Conservation (phyloP, 2,329 filamentous ascomycete genomes). For the Diaporthe sp. region DNA sequence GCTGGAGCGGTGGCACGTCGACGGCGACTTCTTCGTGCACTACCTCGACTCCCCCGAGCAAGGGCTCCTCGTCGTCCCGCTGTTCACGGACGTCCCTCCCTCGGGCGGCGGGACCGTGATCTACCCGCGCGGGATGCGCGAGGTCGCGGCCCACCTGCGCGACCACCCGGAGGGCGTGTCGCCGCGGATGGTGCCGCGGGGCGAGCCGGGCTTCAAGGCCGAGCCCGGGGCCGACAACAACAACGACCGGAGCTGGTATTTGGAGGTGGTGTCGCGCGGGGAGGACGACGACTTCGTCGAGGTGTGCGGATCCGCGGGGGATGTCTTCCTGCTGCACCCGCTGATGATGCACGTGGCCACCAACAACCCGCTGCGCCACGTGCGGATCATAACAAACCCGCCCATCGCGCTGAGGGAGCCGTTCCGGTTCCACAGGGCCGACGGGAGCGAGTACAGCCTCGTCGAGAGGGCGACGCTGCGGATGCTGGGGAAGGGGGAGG, state of each 20-base stretch:
- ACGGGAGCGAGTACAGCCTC: conserved; percentile 60
- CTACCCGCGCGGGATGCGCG: conserved; percentile 69
- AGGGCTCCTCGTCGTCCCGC: conserved; percentile 74
- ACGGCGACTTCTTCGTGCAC: conserved; percentile 80
- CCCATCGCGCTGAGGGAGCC: conserved; percentile 65
- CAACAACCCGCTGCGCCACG: conserved; percentile 55
- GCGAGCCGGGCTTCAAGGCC: conserved; percentile 59
- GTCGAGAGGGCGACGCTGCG: conserved; percentile 68
- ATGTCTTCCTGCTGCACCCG: conserved; percentile 71
- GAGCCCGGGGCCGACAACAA: conserved; percentile 58
- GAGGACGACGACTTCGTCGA: conserved; percentile 64
- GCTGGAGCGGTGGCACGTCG: conserved; percentile 74
- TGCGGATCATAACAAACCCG: conserved; percentile 69
- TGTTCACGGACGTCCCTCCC: conserved; percentile 73
- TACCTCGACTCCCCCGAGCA: conserved; percentile 80
- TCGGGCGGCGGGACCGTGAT: conserved; percentile 75
- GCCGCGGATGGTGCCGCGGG: conserved; percentile 73
- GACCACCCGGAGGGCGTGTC: conserved; percentile 75
- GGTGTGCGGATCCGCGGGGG: conserved; percentile 65
- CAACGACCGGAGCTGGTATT: conserved; percentile 60
- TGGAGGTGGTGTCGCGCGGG: conserved; percentile 47
- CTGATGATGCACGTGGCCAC: conserved; percentile 70
- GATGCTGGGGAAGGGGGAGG: conserved; percentile 57
- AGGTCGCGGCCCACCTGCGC: conserved; percentile 69
- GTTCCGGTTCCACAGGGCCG: conserved; percentile 63